Conservation (phyloP, 352 stramenopile genomes). For the Phytophthora podocarpi region DNA sequence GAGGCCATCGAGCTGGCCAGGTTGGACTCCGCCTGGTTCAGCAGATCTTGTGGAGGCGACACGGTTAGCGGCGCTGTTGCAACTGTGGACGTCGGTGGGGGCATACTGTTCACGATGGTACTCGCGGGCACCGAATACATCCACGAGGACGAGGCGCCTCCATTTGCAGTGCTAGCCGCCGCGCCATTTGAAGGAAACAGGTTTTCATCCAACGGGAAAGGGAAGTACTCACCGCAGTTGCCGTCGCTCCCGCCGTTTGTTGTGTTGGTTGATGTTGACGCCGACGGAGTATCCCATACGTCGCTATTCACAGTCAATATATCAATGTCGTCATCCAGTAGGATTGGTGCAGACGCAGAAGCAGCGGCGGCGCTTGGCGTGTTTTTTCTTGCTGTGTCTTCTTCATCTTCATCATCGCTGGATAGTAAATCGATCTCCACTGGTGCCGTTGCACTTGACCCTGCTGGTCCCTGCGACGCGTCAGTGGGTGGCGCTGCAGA, state of each 20-base stretch:
- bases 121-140: constrained; percentile 44
- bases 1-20: constrained; percentile 69
- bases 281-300: constrained; percentile 56
- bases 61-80: constrained; percentile 11
- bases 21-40: constrained; percentile 50
- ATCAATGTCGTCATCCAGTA: constrained; percentile 65
- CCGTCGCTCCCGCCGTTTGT: constrained; percentile 32
- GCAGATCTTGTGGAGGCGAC: constrained; percentile 25
- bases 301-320: constrained; percentile 73
- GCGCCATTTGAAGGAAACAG: constrained; percentile 43
- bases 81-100: constrained; percentile 11
- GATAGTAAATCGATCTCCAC: constrained; percentile 81
- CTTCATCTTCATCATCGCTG: constrained; percentile 65
- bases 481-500: constrained; percentile 13
- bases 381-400: constrained; percentile 9
- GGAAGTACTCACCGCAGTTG: constrained; percentile 51
- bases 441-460: constrained; percentile 39
- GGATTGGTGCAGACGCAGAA: constrained; percentile 28
- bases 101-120: constrained; percentile 38
- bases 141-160: constrained; percentile 25
- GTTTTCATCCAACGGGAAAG: constrained; percentile 65
- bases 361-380: constrained; percentile 4
- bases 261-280: constrained; percentile 22
- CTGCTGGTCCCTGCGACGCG: constrained; percentile 3
- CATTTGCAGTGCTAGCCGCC: constrained; percentile 19